Evolutionary conservation across 1,139 yeast genomes (phyloP), one percentile per base, ranked within the genome.

Genomic region (Taphrina betulina): DNA sequence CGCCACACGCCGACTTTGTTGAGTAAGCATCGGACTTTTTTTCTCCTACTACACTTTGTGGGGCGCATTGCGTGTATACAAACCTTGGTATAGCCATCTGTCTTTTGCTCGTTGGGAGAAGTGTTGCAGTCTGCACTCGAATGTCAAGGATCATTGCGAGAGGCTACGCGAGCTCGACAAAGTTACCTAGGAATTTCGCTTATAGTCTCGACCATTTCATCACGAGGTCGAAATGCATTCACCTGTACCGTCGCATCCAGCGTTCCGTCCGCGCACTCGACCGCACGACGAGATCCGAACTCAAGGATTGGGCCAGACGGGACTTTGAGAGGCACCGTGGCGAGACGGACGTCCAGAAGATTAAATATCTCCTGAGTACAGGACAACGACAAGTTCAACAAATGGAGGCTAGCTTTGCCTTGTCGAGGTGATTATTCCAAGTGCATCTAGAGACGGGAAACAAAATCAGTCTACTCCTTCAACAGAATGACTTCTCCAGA

Each of bases 361-460:
- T 50, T 29, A 41, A 42, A 14, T 50, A 50, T 23, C 40, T 50
- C 17, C 22, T 38, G 26, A 38, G 46, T 5, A 50, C 54, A 7
- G 54, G 54, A n/a, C 38, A 41, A 24, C 28, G 54, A 14, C 54
- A 50, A 17, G 54, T 50, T 3, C 54, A 50, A 23, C 54, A 50
- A 26, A 50, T 50, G 54, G 54, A 50, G 17, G 54, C 54, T 16
- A 50, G 54, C 26, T 50, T 50, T 40, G 54, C 54, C 3, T 40
- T 50, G 12, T 33, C 46, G 33, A 31, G 50, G 23, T 51, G 28
- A 51, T 19, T n/a, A 22, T 41, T 4, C 19, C 37, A 41, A 2
- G 36, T 17, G 17, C 12, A 28, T 24, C 20, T n/a, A n/a, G n/a
- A n/a, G n/a, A n/a, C n/a, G n/a, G n/a, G n/a, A n/a, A n/a, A n/a